Percentiles rank a stretch among this genome's conserved stretches.
phyloP scores from a whole-genome alignment of 345 rosid species.

The Brassica rapa region DNA sequence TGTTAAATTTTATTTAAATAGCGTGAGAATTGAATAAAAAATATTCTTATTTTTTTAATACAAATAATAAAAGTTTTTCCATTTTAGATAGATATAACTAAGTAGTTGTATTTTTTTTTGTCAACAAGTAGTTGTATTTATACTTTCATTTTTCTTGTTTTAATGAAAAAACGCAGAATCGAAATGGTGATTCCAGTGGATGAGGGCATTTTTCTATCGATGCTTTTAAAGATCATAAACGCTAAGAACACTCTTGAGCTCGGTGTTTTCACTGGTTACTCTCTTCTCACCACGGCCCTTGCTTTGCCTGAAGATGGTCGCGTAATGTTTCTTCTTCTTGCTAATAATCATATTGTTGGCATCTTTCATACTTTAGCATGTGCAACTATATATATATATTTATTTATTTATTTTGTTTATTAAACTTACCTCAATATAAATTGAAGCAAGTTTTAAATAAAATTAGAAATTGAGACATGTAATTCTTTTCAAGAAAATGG shows the following conservation, averaged over 20 bases:
- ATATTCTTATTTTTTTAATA: background rate
- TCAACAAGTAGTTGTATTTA: background rate
- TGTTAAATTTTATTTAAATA: background rate
- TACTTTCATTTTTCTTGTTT: background rate
- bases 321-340: slow-evolving; percentile 36
- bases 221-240: slow-evolving; percentile 57
- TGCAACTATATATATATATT: background rate
- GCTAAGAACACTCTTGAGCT: slow-evolving; percentile 60
- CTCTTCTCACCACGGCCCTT: slow-evolving; percentile 60
- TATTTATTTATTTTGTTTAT: background rate
- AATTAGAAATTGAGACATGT: background rate
- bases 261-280: slow-evolving; percentile 78
- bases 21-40: background rate
- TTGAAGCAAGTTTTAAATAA: background rate
- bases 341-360: background rate
- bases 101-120: background rate
- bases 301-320: slow-evolving; percentile 55
- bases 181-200: slow-evolving; percentile 53
- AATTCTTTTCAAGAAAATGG: background rate
- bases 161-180: slow-evolving; percentile 43
- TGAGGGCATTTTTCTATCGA: slow-evolving; percentile 51
- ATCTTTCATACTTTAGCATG: background rate
- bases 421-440: background rate
- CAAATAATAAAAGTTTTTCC: too few relatives aligned
- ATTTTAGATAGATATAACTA: background rate